These are phyloP conservation scores for Russula brevipes DNA, from an alignment of 768 basidiomycete species.

Conservation along the genomic window DNA sequence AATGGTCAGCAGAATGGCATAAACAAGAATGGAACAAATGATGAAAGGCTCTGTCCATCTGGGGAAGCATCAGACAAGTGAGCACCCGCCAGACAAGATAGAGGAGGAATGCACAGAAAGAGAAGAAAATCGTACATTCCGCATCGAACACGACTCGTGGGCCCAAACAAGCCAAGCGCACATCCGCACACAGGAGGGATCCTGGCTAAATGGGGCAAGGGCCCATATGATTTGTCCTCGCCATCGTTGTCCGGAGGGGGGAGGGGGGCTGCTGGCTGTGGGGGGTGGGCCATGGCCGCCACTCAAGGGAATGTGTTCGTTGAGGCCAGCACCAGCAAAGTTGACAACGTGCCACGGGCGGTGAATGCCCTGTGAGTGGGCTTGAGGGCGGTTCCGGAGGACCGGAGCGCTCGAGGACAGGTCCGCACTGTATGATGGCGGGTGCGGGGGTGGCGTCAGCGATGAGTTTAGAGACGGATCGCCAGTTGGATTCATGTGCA, in stretches of 20 bases:
- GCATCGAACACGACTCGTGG: constrained; percentile 57
- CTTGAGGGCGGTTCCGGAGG: constrained; percentile 54
- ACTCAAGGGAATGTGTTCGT: constrained; percentile 49
- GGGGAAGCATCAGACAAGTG: neutral
- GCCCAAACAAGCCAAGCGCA: constrained; percentile 72
- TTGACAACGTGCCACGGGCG: constrained; percentile 80
- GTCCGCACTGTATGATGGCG: constrained; percentile 46
- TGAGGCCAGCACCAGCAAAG: constrained; percentile 55
- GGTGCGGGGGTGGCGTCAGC: constrained; percentile 37
- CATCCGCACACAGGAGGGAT: constrained; percentile 61
- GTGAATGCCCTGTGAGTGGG: constrained; percentile 48
- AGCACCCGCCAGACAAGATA: neutral
- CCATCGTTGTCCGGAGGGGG: constrained; percentile 33
- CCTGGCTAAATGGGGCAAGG: constrained; percentile 40
- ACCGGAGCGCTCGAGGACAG: constrained; percentile 58
- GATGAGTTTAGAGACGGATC: constrained; percentile 25
- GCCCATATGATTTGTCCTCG: constrained; percentile 28
- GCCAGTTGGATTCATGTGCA: constrained; percentile 30
- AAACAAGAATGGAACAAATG: constrained; percentile 74
- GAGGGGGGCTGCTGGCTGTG: constrained; percentile 24
- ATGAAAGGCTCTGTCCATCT: constrained; percentile 88
- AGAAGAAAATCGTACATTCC: constrained; percentile 64
- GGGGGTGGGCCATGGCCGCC: constrained; percentile 35
- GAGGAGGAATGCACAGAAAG: constrained; percentile 51
- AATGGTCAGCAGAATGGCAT: constrained; percentile 75